Evolutionary conservation across 2,329 filamentous ascomycete species (phyloP).

Genomic region (Emericellopsis atlantica): DNA sequence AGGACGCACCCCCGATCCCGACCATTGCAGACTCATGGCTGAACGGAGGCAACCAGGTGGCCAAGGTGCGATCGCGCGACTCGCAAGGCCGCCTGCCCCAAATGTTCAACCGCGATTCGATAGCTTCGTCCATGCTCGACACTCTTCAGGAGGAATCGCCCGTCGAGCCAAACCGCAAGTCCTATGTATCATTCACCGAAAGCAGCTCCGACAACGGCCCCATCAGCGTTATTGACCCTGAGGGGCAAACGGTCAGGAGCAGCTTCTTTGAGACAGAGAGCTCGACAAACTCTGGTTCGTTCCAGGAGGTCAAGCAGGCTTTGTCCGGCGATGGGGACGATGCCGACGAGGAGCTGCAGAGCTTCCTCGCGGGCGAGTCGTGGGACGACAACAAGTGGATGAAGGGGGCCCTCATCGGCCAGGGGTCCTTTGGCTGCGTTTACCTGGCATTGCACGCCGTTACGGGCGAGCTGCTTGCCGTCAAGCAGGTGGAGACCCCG

Average conservation of each 20-base stretch:
- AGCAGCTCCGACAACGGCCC: slow-evolving; percentile 58
- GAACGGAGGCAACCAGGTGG: slow-evolving; percentile 27
- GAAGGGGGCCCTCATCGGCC: slow-evolving; percentile 94
- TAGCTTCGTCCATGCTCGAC: slow-evolving; percentile 79
- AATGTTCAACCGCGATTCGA: slow-evolving; percentile 63
- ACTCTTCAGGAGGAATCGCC: slow-evolving; percentile 85
- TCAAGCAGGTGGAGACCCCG: slow-evolving; percentile 94
- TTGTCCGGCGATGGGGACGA: slow-evolving; percentile 87
- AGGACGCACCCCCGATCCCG: slow-evolving; percentile 87
- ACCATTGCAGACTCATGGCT: slow-evolving; percentile 94
- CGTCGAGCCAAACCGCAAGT: slow-evolving; percentile 80
- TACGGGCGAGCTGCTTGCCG: slow-evolving; percentile 92
- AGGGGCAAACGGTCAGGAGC: slow-evolving; percentile 40
- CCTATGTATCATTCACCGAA: slow-evolving; percentile 81
- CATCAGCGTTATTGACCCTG: slow-evolving; percentile 67
- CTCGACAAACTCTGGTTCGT: slow-evolving; percentile 52
- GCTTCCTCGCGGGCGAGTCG: slow-evolving; percentile 83
- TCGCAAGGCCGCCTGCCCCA: slow-evolving; percentile 32
- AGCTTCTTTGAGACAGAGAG: slow-evolving; percentile 80
- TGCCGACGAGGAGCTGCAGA: slow-evolving; percentile 74
- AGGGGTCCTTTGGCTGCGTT: slow-evolving; percentile 92
- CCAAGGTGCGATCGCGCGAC: slow-evolving; percentile 25
- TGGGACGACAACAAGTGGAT: slow-evolving; percentile 99
- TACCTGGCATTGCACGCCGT: slow-evolving; percentile 92
- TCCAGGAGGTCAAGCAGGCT: slow-evolving; percentile 75